Conservation (phyloP, 2,329 filamentous ascomycete species). For the Xylaria hypoxylon region DNA sequence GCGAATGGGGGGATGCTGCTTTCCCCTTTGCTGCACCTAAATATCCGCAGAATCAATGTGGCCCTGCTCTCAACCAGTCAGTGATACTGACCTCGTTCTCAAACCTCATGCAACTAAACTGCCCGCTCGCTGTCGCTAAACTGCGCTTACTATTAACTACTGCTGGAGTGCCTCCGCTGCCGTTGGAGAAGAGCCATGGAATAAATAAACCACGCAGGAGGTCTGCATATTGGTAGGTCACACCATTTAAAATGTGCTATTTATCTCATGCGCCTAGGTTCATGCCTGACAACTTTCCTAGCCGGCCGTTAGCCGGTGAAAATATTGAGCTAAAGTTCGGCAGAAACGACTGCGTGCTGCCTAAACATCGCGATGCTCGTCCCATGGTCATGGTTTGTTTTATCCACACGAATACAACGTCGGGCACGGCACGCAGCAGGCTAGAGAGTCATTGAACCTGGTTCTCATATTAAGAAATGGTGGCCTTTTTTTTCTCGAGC, state of each 20-base stretch:
- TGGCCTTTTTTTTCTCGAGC: neutral
- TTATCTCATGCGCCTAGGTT: constrained; percentile 1
- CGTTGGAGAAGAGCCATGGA: constrained; percentile 19
- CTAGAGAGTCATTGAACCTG: neutral
- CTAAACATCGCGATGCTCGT: constrained; percentile 8
- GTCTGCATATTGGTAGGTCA: constrained; percentile 35
- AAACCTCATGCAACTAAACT: constrained; percentile 44
- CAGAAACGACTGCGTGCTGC: constrained; percentile 1
- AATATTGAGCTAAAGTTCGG: neutral
- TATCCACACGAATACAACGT: constrained; percentile 32
- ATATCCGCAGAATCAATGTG: constrained; percentile 44
- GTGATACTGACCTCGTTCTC: constrained; percentile 35
- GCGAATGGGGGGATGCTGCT: constrained; percentile 38
- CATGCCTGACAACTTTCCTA: constrained; percentile 15
- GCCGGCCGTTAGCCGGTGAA: neutral
- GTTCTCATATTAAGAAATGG: neutral
- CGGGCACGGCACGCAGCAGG: constrained; percentile 21
- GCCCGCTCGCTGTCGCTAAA: constrained; percentile 35
- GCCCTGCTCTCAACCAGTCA: constrained; percentile 31
- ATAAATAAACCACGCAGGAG: constrained; percentile 29
- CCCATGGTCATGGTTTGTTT: neutral
- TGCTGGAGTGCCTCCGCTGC: neutral
- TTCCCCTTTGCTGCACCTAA: constrained; percentile 43
- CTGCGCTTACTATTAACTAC: constrained; percentile 42
- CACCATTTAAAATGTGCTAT: constrained; percentile 30